A percentile compares a stretch with the other conserved stretches of the same genome.
Evolutionary conservation across 129 eudicot genomes (phyloP).

Genomic region (Flaveria ramosissima): DNA sequence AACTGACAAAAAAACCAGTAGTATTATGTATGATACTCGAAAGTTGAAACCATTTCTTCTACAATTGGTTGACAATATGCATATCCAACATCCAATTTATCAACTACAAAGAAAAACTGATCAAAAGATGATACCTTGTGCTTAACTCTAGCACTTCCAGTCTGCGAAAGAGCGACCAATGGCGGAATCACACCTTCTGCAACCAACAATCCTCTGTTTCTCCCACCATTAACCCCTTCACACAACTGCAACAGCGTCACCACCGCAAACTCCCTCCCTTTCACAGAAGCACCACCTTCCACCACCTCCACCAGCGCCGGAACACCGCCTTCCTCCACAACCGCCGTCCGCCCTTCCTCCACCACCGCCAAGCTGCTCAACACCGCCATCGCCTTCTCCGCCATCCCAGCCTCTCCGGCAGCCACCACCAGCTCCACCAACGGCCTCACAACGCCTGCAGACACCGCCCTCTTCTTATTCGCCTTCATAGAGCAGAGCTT

Average conservation of each 20-base stretch:
- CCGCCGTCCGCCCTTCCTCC: conserved; percentile 63
- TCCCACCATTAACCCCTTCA: conserved; percentile 47
- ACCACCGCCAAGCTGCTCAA: conserved; percentile 64
- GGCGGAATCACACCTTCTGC: conserved; percentile 97
- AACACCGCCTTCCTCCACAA: conserved; percentile 76
- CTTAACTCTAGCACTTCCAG: conserved; percentile 73
- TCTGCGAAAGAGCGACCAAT: conserved; percentile 78
- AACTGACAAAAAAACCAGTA: not conserved
- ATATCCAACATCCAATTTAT: not conserved
- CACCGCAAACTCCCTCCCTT: conserved; percentile 88
- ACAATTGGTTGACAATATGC: not conserved
- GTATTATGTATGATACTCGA: too few relatives aligned
- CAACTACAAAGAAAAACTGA: not conserved
- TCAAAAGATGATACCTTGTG: conserved; percentile 64
- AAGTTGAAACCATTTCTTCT: too few relatives aligned
- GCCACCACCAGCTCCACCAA: conserved; percentile 71
- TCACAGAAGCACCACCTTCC: conserved; percentile 64
- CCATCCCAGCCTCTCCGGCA: conserved; percentile 62
- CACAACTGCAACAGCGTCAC: conserved; percentile 65
- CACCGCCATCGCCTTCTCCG: conserved; percentile 93
- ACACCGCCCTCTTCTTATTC: conserved; percentile 85
- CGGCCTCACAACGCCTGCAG: conserved; percentile 81
- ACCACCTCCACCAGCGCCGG: conserved; percentile 74
- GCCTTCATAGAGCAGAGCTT: conserved; percentile 68
- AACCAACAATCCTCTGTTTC: conserved; percentile 72